phyloP scores from a whole-genome alignment of 2,329 filamentous ascomycete genomes.

The Coleophoma eucalyptorum region DNA sequence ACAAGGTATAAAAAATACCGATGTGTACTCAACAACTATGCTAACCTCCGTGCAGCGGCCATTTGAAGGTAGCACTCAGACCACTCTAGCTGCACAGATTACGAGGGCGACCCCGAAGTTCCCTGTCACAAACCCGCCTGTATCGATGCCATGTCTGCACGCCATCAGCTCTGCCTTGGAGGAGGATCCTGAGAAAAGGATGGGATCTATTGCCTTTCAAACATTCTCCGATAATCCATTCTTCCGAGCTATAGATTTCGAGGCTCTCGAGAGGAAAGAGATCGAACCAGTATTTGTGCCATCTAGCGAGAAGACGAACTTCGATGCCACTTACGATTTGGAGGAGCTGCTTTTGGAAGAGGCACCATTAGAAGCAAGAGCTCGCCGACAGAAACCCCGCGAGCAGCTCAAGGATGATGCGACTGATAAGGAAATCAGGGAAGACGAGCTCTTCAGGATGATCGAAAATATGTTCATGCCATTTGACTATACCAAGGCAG shows the following conservation, averaged over 20 bases:
- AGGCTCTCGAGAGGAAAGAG: conserved; percentile 77
- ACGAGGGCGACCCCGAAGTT: conserved; percentile 79
- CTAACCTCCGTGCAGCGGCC: conserved; percentile 58
- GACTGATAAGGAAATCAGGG: conserved; percentile 88
- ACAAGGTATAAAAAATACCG: conserved; percentile 62
- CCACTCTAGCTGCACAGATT: conserved; percentile 75
- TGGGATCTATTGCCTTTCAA: conserved; percentile 79
- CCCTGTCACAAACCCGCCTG: conserved; percentile 87
- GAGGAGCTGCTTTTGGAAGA: conserved; percentile 93
- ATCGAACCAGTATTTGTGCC: conserved; percentile 89
- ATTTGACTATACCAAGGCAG: conserved; percentile 88
- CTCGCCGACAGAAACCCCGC: conserved; percentile 87
- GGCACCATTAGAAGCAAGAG: conserved; percentile 87
- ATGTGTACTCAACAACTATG: not conserved
- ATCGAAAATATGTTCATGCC: conserved; percentile 93
- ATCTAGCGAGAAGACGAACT: conserved; percentile 97
- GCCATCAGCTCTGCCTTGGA: conserved; percentile 83
- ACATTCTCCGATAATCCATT: conserved; percentile 87
- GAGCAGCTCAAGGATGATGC: conserved; percentile 91
- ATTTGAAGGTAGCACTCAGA: conserved; percentile 86
- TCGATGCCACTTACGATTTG: conserved; percentile 95
- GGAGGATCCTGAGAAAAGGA: conserved; percentile 72
- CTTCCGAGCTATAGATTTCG: conserved; percentile 83
- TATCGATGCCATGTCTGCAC: conserved; percentile 83
- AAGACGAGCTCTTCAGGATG: conserved; percentile 89